phyloP scores from a whole-genome alignment of 768 basidiomycete species.

The Mycena chlorophos region DNA sequence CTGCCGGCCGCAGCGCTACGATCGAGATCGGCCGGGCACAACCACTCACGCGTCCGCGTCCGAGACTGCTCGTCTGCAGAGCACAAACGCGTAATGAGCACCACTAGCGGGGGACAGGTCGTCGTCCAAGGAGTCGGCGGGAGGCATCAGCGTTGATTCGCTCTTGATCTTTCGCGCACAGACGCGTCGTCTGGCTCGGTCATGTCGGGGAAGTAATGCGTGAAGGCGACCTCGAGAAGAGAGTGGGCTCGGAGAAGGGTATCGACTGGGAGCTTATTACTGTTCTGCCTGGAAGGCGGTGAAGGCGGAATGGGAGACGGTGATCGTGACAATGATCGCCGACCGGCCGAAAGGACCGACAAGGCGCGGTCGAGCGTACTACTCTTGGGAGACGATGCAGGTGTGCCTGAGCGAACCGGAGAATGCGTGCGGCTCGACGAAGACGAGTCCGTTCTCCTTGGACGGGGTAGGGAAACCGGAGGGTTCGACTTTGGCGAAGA shows the following conservation, averaged over 20 bases:
- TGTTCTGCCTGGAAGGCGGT: background rate
- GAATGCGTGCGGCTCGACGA: conserved; percentile 42
- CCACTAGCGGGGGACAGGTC: conserved; percentile 69
- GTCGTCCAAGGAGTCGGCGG: conserved; percentile 71
- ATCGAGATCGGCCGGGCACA: conserved; percentile 80
- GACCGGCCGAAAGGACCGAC: conserved; percentile 52
- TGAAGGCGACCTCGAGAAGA: conserved; percentile 59
- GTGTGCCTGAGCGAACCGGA: conserved; percentile 31
- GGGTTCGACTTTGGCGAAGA: conserved; percentile 35
- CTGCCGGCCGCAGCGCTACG: conserved; percentile 54
- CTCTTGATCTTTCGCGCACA: conserved; percentile 52
- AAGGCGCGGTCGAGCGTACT: conserved; percentile 59
- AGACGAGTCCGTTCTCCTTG: conserved; percentile 31
- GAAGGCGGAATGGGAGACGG: conserved; percentile 38
- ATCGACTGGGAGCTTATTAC: conserved; percentile 33
- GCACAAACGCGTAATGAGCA: conserved; percentile 74
- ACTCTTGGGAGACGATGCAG: conserved; percentile 38
- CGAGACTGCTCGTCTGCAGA: conserved; percentile 61
- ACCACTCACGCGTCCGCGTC: conserved; percentile 57
- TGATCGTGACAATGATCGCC: conserved; percentile 53
- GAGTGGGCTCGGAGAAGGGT: conserved; percentile 65
- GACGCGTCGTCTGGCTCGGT: conserved; percentile 62
- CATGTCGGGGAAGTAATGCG: conserved; percentile 66
- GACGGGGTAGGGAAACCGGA: conserved; percentile 39
- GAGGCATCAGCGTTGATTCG: conserved; percentile 33